Evolutionary conservation across 805 yeast genomes (phyloP).

Genomic region (Tetrapisispora nanseiensis): DNA sequence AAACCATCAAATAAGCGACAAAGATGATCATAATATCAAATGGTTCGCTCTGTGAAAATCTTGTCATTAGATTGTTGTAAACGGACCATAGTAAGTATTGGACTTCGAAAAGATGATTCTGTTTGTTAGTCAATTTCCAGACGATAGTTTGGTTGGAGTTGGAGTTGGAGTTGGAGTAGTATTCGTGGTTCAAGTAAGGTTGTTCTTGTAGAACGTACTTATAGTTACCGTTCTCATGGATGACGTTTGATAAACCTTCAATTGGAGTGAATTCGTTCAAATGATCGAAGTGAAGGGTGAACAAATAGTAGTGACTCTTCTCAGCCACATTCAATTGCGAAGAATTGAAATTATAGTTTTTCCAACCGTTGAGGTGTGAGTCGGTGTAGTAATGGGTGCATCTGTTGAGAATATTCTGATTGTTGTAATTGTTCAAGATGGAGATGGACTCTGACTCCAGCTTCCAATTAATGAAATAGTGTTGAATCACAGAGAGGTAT

Average conservation of each 20-base stretch:
- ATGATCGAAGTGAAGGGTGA: slow-evolving; percentile 21
- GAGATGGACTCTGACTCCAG: slow-evolving; percentile 19
- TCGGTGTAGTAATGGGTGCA: slow-evolving; percentile 22
- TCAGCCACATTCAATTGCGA: slow-evolving; percentile 16
- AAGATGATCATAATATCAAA: slow-evolving; percentile 75
- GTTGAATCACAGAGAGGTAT: slow-evolving; percentile 65
- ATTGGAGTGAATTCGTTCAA: slow-evolving; percentile 4
- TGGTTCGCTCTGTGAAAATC: slow-evolving; percentile 65
- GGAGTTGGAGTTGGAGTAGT: slow-evolving; percentile 1
- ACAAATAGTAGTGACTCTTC: slow-evolving; percentile 24
- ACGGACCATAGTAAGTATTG: slow-evolving; percentile 40
- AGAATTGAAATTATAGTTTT: background rate
- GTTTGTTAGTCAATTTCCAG: slow-evolving; percentile 51
- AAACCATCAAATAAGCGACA: slow-evolving; percentile 78
- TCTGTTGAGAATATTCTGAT: slow-evolving; percentile 15
- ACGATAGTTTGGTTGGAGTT: slow-evolving; percentile 7
- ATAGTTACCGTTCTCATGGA: slow-evolving; percentile 16
- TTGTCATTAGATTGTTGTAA: slow-evolving; percentile 32
- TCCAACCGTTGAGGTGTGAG: slow-evolving; percentile 9
- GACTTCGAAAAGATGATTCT: slow-evolving; percentile 46
- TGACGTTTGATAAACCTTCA: slow-evolving; percentile 26
- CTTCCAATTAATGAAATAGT: slow-evolving; percentile 40
- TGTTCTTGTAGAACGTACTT: slow-evolving; percentile 19
- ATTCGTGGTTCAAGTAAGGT: slow-evolving; percentile 6
- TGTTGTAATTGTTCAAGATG: slow-evolving; percentile 10